Conservation (phyloP, 371 early-diverging fungal species). For the Massospora cicadina region DNA sequence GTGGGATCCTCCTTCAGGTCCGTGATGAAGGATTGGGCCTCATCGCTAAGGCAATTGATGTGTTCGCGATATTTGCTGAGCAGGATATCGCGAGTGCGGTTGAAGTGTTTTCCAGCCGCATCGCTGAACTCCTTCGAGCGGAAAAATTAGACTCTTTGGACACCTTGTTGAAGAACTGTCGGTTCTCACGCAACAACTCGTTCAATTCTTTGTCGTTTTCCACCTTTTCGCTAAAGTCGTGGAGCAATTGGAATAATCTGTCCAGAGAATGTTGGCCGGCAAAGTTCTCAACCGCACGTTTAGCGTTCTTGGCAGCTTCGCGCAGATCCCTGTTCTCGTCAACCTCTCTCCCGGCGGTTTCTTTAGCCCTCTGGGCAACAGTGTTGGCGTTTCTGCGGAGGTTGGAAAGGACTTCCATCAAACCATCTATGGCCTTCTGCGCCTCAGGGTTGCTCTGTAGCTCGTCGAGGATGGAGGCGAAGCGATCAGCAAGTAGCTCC, state of each 20-base stretch:
- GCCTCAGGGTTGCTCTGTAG: conserved; percentile 19
- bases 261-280: conserved; percentile 19
- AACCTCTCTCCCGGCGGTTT: conserved; percentile 4
- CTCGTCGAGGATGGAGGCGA: conserved; percentile 15
- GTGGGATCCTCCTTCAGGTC: conserved; percentile 17
- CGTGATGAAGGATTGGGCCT: conserved; percentile 14
- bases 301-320: conserved; percentile 18
- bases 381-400: conserved; percentile 14
- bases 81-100: conserved; percentile 15
- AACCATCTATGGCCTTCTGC: conserved; percentile 19
- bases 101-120: conserved; percentile 14
- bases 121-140: conserved; percentile 14
- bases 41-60: conserved; percentile 14
- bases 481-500: conserved; percentile 11
- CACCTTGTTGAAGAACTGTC: conserved; percentile 16
- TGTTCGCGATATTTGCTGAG: conserved; percentile 15
- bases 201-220: conserved; percentile 18
- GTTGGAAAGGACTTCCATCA: conserved; percentile 15
- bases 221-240: conserved; percentile 14
- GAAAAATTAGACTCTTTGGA: conserved; percentile 18
- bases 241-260: conserved; percentile 15
- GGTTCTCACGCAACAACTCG: conserved; percentile 14
- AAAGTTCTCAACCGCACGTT: conserved; percentile 22
- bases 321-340: conserved; percentile 11
- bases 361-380: neutral